Base-by-base conservation (phyloP, 352 stramenopile species). In the Aphanomyces cochlioides region DNA sequence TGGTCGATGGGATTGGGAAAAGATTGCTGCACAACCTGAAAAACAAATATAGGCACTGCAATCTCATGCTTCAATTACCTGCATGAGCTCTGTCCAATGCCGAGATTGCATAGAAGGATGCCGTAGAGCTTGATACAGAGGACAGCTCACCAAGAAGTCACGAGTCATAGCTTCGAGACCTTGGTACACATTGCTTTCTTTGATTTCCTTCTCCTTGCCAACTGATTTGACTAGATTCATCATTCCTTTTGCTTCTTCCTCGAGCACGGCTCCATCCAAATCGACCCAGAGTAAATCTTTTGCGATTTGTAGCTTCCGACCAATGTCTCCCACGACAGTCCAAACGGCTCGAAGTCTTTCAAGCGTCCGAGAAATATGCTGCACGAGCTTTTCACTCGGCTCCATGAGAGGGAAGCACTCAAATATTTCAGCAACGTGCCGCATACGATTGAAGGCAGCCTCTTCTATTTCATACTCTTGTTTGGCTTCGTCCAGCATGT, bases 211-310 rank as follows among this genome's bases (percentile, higher is more conserved):
- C 12, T 87, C 81, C 72, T 97, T 97, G 72, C 81, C 80, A 0
- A 92, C 86, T 12, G 83, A 79, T 73, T 98, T 98, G 7, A 97
- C 87, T 8, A 97, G 83, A 50, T 72, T 75, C 66, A 91, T 70
- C 57, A 94, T 90, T 7, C 71, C 61, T 73, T 98, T 98, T 10
- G 88, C 88, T 68, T 96, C 93, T 75, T 98, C 95, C 72, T 98
- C 96, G 8, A 99, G 73, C 21, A 93, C 81, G 37, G 97, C 79
- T 3, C 90, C 83, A 67, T 97, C 87, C 15, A 98, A 82, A 78
- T 97, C 85, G 45, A 76, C 82, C 96, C 96, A 99, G 38, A 96
- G 83, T 66, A 97, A 81, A 40, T 92, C 84, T 74, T 93, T 90
- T 0, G 81, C 90, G 40, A 94, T 74, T 41, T 90, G 79, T 40